These are phyloP conservation scores for Coemansia sp. DNA, from an alignment of 192 early-diverging fungal genomes.

Conservation along the genomic window DNA sequence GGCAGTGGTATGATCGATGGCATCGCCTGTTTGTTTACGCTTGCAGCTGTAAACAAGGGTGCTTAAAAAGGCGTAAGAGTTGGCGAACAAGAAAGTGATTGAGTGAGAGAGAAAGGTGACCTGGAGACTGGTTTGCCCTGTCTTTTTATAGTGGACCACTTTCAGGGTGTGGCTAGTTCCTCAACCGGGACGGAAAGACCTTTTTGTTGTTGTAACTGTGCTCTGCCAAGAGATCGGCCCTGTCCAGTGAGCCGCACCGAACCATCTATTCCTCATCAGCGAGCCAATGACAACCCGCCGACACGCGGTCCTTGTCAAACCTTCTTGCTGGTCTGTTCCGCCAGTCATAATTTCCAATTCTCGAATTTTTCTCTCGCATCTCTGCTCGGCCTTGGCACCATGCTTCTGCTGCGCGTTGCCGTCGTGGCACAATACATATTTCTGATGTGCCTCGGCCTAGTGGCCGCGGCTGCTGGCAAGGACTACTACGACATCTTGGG, in stretches of 20 bases:
- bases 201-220: neutral
- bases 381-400: too few relatives aligned
- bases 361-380: too few relatives aligned
- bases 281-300: too few relatives aligned
- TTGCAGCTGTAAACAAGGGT: neutral
- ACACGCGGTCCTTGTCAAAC: too few relatives aligned
- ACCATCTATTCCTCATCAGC: neutral
- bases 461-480: slow-evolving; percentile 28
- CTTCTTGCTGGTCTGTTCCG: too few relatives aligned
- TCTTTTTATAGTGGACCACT: neutral
- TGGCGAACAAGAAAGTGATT: neutral
- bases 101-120: neutral
- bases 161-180: neutral
- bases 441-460: slow-evolving; percentile 3
- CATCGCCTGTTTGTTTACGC: slow-evolving; percentile 1
- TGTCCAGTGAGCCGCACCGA: neutral
- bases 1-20: neutral
- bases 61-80: neutral
- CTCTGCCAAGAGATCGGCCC: slow-evolving; percentile 5
- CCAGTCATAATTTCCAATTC: too few relatives aligned
- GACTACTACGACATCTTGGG: slow-evolving; percentile 91
- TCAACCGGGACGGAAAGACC: neutral
- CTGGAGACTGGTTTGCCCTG: neutral
- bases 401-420: slow-evolving; percentile 13
- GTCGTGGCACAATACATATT: slow-evolving; percentile 13